Evolutionary conservation across 2,329 filamentous ascomycete species (phyloP).

Genomic region (Colletotrichum sp.): DNA sequence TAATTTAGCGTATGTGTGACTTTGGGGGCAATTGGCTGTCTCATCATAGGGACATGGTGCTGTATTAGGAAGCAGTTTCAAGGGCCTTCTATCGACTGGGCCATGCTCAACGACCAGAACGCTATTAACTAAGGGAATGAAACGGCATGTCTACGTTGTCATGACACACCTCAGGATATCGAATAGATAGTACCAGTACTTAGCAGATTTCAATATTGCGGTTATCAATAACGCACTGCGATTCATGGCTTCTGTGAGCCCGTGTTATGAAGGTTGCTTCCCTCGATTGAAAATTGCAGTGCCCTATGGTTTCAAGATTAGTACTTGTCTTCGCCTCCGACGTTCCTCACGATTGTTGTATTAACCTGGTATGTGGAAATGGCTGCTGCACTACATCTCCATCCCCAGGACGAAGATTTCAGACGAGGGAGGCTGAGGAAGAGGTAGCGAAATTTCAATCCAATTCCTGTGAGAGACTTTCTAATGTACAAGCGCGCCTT

Average conservation of each 20-base stretch:
- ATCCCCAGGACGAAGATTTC: neutral
- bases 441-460: neutral
- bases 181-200: neutral
- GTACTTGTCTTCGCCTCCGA: neutral
- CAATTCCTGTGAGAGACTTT: neutral
- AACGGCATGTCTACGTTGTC: rapidly evolving
- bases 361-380: neutral
- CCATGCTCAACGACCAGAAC: neutral
- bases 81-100: neutral
- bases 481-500: neutral
- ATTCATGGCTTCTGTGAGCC: neutral
- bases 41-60: neutral
- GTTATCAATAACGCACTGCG: neutral
- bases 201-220: neutral
- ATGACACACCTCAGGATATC: neutral
- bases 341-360: neutral
- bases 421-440: neutral
- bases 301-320: no score
- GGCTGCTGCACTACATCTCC: neutral
- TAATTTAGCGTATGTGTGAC: neutral
- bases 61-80: neutral
- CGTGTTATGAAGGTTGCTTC: neutral
- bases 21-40: neutral
- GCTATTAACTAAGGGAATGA: neutral
- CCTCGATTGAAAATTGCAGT: rapidly evolving